Percentiles rank a stretch among this genome's conserved stretches.
These are phyloP conservation scores for Exophiala calicioides DNA, from an alignment of 2,329 filamentous ascomycete genomes.

Conservation along the genomic window DNA sequence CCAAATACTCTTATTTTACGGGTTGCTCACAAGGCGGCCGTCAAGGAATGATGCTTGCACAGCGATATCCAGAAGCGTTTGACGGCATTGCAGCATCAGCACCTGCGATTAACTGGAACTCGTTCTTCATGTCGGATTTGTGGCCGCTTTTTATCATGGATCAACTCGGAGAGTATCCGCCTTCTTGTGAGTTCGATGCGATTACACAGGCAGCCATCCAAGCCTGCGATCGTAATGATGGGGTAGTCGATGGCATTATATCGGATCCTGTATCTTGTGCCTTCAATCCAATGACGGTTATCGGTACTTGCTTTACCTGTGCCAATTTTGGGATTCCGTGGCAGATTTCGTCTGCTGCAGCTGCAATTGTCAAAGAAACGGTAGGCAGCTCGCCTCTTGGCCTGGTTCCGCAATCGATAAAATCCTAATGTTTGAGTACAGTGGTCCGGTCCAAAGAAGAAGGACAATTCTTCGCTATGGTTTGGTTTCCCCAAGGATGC, in stretches of 20 bases:
- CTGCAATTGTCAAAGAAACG: background rate
- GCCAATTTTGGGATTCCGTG: too few relatives aligned
- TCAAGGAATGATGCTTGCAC: conserved; percentile 55
- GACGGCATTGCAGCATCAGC: conserved; percentile 33
- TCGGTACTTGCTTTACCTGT: conserved; percentile 1
- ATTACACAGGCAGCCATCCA: conserved; percentile 33
- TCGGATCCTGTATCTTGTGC: conserved; percentile 20
- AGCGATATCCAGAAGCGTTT: conserved; percentile 27
- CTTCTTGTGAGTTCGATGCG: background rate
- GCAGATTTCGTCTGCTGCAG: too few relatives aligned
- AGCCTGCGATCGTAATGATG: conserved; percentile 34
- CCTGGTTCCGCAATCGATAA: too few relatives aligned
- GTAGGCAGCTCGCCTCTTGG: too few relatives aligned
- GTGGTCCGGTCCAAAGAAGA: too few relatives aligned
- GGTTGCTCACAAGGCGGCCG: conserved; percentile 63
- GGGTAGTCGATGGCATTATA: conserved; percentile 32
- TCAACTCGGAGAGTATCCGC: conserved; percentile 24
- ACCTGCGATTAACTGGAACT: conserved; percentile 29
- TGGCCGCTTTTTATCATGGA: conserved; percentile 33
- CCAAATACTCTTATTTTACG: conserved; percentile 49
- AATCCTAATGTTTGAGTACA: too few relatives aligned
- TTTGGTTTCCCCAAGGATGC: too few relatives aligned
- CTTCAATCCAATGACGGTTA: conserved; percentile 14
- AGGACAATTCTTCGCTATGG: too few relatives aligned
- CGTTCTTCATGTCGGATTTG: conserved; percentile 33